Evolutionary conservation across 345 rosid species (phyloP).

Genomic region (Rhizophora mangle): DNA sequence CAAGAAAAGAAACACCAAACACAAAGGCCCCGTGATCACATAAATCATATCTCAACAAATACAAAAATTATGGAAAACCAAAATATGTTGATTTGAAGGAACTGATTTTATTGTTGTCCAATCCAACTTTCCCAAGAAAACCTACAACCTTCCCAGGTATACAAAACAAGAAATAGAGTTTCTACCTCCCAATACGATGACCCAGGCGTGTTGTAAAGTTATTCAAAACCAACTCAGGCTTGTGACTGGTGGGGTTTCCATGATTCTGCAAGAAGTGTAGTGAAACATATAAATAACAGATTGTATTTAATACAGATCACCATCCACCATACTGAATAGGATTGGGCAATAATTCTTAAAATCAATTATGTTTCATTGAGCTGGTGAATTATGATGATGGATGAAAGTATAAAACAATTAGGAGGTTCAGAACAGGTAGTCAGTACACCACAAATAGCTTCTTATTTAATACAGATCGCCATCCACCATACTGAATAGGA

Average conservation of each 20-base stretch:
- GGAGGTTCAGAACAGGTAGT: too few relatives aligned
- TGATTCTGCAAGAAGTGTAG: constrained; percentile 51
- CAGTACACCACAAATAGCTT: too few relatives aligned
- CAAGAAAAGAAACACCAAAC: background rate
- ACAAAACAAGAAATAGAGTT: constrained; percentile 8
- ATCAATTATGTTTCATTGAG: too few relatives aligned
- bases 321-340: too few relatives aligned
- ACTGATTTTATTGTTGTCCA: background rate
- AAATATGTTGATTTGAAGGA: background rate
- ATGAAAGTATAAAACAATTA: too few relatives aligned
- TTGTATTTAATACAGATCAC: background rate
- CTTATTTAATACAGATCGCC: background rate
- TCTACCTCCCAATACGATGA: constrained; percentile 83
- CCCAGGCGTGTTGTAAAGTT: constrained; percentile 93
- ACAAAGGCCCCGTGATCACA: background rate
- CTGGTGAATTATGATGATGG: too few relatives aligned
- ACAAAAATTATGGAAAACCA: background rate
- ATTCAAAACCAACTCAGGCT: constrained; percentile 78
- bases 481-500: too few relatives aligned
- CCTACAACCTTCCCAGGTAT: background rate
- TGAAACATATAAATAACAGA: background rate
- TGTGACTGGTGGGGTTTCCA: constrained; percentile 90
- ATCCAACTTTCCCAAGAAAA: background rate
- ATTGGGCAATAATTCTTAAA: too few relatives aligned
- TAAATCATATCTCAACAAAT: too few relatives aligned